Base-by-base conservation (phyloP, 441 rosid species). In the Manihot esculenta region DNA sequence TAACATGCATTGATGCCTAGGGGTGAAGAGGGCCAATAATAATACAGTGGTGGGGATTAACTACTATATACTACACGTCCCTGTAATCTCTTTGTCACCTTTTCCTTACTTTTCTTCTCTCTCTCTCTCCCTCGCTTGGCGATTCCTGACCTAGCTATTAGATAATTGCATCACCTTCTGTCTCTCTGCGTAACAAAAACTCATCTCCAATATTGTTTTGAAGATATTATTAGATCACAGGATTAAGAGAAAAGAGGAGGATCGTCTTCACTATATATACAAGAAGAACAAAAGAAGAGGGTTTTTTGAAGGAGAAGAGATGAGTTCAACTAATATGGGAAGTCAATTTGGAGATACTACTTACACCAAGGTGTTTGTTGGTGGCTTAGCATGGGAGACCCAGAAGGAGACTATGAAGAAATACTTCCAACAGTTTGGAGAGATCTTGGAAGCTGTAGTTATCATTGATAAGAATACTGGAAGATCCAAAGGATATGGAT, bases 291-390 rank as follows among this genome's bases (percentile, higher is more conserved):
- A 12, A 45, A 14, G 17, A 45, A 45, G 49, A 12, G 17, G 49
- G 54, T 15, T 5, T n/a, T 18, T 5, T 7, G 18, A 17, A 50
- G 18, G 21, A n/a, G n/a, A 21, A 10, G 12, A 0, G 54, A 63
- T 45, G 53, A 47, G 53, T 47, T 45, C 51, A 7, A 61, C 15
- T 10, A 64, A 38, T 8, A 66, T 17, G 51, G 62, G 60, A 38
- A 13, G 82, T 15, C 87, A 82, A 74, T 87, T 85, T 61, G 91
- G 91, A 61, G 97, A 92, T 74, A 92, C 97, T 1, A 92, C 97
- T 12, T 66, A 66, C 72, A 74, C 70, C 1, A 74, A 74, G 45
- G 66, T 74, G 33, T 74, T 74, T 53, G 77, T 74, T 51, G 77
- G 77, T 6, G 73, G 77, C 1, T 53, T 74, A 62, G 77, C 77